Evolutionary conservation across 495 filamentous ascomycete species (phyloP).

Genomic region (Xylaria nigripes): DNA sequence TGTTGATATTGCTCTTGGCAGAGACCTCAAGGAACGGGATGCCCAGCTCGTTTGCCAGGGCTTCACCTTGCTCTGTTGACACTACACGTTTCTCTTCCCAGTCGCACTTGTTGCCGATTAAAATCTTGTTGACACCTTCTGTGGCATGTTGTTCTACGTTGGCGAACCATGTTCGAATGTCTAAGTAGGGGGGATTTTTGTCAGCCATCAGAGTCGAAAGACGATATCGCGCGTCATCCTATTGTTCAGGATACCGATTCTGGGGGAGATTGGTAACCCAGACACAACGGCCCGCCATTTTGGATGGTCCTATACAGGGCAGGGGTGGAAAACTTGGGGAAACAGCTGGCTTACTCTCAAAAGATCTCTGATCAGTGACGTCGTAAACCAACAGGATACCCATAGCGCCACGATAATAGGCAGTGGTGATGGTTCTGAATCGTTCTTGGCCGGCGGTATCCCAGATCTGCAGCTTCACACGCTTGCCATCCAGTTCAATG

Average conservation of each 20-base stretch:
- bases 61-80: conserved; percentile 85
- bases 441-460: conserved; percentile 97
- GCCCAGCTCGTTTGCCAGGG: conserved; percentile 88
- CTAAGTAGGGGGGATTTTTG: conserved; percentile 37
- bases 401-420: conserved; percentile 97
- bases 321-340: not conserved
- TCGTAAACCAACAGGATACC: conserved; percentile 97
- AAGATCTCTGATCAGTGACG: conserved; percentile 93
- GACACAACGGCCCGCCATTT: conserved; percentile 3
- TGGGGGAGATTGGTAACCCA: not conserved
- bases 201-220: conserved; percentile 9
- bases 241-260: not conserved
- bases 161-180: conserved; percentile 98
- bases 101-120: conserved; percentile 99
- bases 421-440: conserved; percentile 97
- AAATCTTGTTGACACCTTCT: conserved; percentile 98
- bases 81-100: conserved; percentile 98
- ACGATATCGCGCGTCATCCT: not conserved
- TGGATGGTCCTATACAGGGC: not conserved
- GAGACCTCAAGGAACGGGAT: conserved; percentile 98
- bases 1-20: conserved; percentile 98
- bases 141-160: conserved; percentile 99
- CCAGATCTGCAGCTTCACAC: conserved; percentile 99
- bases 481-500: conserved; percentile 95
- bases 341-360: conserved; percentile 69